Base-by-base conservation (phyloP, 768 basidiomycete species). In the Erythrobasidium yunnanense region DNA sequence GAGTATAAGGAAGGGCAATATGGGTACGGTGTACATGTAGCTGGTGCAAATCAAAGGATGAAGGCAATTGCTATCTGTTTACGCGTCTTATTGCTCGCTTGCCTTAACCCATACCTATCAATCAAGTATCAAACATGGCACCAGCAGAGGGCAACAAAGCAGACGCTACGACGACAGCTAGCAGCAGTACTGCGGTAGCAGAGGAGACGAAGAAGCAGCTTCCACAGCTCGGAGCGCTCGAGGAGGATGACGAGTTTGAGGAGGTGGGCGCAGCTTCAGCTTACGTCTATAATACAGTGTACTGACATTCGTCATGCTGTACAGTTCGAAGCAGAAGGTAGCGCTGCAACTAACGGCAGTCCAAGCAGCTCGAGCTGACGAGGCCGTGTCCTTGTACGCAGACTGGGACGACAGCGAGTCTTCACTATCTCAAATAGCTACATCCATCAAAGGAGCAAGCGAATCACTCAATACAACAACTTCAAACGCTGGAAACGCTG, bases 181-280 rank as follows among this genome's bases (percentile, higher is more conserved):
- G 29, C 32, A 63, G 32, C n/a, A 29, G 20, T 30, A 30, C 33
- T 13, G 25, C 49, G 25, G 53, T 33, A n/a, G 46, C 34, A 33
- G 56, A 67, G 66, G 57, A 51, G 18, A 45, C 47, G 11, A 33
- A 51, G 22, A 62, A 60, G 34, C 33, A 57, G 34, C 42, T 68
- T 46, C 67, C 67, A 2, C 67, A 68, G 67, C 49, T 68, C 20
- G 50, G 47, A n/a, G 67, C 67, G 47, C 62, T 68, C 6, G 67
- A 68, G 67, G 67, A 73, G 55, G 73, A 73, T 68, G 73, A 73
- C 68, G 73, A 73, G 66, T 73, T 73, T 22, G 73, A 73, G 34
- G 73, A 65, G 57, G 49, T 65, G 51, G 47, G 56, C 56, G 56
- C 42, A 25, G 47, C 66, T 22, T 27, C 46, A n/a, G n/a, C n/a